Base-by-base conservation (phyloP, 345 rosid species). In the Eucalyptus pumila region DNA sequence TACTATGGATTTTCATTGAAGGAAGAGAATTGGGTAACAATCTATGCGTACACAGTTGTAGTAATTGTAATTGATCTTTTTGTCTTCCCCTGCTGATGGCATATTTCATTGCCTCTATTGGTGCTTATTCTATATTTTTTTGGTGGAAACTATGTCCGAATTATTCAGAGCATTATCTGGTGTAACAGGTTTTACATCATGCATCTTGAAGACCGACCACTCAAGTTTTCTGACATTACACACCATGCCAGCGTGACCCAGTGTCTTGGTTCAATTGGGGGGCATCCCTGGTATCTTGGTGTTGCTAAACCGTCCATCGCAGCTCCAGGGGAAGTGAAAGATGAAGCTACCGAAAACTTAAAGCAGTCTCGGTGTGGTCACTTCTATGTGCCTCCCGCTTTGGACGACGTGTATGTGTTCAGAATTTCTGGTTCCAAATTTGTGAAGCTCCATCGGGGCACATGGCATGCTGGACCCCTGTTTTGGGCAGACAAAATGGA, bases 201-300 rank as follows among this genome's bases (percentile, higher is more conserved):
- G 96, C 91, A 87, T 80, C 91, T 97, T 27, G 50, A 91, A 72
- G 89, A 91, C n/a, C 88, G 92, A 47, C 89, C 96, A 2, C 93
- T 92, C 27, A 60, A 88, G 89, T 96, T 96, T 88, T 89, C 94
- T 24, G 65, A 65, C 3, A 95, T 97, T 30, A 95, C 96, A 3
- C 99, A 97, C 90, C 99, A 96, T 88, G 98, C 99, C 1, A 94
- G 94, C 40, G 98, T 97, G 89, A 96, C 98, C 15, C 97, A 97
- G 91, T 95, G 98, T 94, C 95, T 97, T 15, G 99, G 99, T 89
- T 92, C 99, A 32, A 88, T 96, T 40, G 97, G 97, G 23, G 97
- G 95, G 48, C 93, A 91, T 30, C 95, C 87, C 34, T 97, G 99
- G 99, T 96, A 95, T 91, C 92, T 96, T 54, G 99, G 99, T 44